Evolutionary conservation across 2,329 filamentous ascomycete species (phyloP).

Genomic region (Ophiostoma quercus): DNA sequence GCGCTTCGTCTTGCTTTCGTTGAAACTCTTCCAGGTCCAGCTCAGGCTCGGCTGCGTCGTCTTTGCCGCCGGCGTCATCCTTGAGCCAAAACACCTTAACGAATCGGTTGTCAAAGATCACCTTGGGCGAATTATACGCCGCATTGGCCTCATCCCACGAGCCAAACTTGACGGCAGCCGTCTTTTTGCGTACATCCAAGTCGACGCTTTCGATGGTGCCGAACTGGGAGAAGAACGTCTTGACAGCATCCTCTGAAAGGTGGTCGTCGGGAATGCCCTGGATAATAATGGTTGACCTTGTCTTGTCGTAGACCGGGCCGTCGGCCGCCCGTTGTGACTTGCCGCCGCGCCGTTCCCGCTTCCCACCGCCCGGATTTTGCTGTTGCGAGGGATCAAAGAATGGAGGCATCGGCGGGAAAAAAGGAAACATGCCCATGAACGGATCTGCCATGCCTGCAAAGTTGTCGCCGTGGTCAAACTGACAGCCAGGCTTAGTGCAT

Average conservation of each 20-base stretch:
- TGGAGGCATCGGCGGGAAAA: not conserved
- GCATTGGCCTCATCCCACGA: constrained; percentile 60
- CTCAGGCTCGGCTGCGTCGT: constrained; percentile 41
- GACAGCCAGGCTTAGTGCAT: constrained; percentile 64
- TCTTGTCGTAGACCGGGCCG: constrained; percentile 57
- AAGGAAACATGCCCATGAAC: constrained; percentile 11
- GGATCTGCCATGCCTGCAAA: not conserved
- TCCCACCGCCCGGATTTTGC: not conserved
- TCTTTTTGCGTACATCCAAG: constrained; percentile 59
- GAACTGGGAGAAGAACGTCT: constrained; percentile 66
- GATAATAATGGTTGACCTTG: constrained; percentile 65
- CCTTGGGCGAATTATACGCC: constrained; percentile 71
- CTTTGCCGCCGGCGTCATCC: constrained; percentile 44
- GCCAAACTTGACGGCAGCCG: constrained; percentile 66
- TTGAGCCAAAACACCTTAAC: constrained; percentile 74
- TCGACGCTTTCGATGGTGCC: constrained; percentile 59
- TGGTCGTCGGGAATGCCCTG: constrained; percentile 71
- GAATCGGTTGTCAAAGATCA: constrained; percentile 79
- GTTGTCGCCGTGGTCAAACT: constrained; percentile 55
- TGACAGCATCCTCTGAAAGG: constrained; percentile 60
- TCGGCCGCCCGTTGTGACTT: constrained; percentile 54
- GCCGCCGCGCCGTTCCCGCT: not conserved
- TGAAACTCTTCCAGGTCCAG: constrained; percentile 66
- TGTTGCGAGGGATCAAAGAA: not conserved
- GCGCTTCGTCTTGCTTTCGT: constrained; percentile 64